Evolutionary conservation across 257 asterid genomes (phyloP).

Genomic region (Solanum sitiens): DNA sequence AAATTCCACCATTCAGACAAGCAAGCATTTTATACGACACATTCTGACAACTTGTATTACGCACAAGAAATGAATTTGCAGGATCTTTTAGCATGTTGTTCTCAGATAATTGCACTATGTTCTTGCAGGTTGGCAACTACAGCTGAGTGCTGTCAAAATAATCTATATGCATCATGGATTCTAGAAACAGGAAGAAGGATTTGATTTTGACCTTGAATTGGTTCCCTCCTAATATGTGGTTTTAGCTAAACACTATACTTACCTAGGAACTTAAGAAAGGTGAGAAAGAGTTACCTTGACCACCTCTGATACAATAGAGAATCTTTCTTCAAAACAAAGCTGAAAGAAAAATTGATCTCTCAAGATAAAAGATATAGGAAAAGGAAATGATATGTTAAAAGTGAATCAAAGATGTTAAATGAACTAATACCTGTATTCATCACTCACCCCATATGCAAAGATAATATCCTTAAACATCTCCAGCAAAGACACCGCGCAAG

Average conservation of each 20-base stretch:
- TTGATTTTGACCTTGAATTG: not conserved
- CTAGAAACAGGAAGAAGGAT: not conserved
- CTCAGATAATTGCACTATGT: not conserved
- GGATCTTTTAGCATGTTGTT: not conserved
- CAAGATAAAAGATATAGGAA: constrained; percentile 1
- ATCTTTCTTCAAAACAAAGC: constrained; percentile 80
- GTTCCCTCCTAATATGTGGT: not conserved
- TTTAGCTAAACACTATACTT: not conserved
- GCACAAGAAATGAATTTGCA: not conserved
- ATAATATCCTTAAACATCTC: constrained; percentile 71
- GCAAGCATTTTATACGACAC: not conserved
- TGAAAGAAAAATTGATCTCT: constrained; percentile 16
- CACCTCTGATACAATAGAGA: constrained; percentile 56
- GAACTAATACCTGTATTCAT: constrained; percentile 63
- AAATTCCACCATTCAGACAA: not conserved
- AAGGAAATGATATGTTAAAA: not conserved
- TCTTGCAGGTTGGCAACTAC: not conserved
- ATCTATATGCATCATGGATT: not conserved
- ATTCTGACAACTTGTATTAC: not conserved
- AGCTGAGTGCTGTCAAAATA: not conserved
- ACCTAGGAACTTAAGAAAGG: not conserved
- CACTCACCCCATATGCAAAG: constrained; percentile 87
- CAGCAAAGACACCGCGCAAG: constrained; percentile 57
- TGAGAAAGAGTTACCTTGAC: constrained; percentile 41
- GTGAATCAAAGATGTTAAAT: not conserved